phyloP scores from a whole-genome alignment of 2,329 filamentous ascomycete genomes.

The Alternaria postmessia region DNA sequence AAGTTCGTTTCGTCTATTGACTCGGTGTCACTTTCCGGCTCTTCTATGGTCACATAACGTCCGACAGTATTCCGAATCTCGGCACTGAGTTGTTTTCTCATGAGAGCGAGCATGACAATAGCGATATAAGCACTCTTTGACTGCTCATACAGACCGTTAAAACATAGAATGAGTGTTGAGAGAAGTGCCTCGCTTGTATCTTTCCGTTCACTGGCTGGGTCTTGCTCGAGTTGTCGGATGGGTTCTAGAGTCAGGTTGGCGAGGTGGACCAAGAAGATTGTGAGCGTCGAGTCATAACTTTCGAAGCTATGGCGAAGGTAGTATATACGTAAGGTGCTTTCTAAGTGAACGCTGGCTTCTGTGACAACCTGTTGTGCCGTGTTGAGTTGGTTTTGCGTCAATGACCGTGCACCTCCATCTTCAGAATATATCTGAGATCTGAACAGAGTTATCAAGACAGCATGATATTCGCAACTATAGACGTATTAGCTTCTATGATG shows the following conservation, averaged over 20 bases:
- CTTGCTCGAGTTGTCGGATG: conserved; percentile 5
- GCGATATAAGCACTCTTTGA: conserved; percentile 10
- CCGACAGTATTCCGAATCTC: conserved; percentile 4
- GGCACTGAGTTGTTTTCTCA: conserved; percentile 10
- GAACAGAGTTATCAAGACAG: conserved; percentile 9
- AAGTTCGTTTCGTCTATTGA: not conserved
- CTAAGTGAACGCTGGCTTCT: conserved; percentile 8
- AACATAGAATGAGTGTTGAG: conserved; percentile 22
- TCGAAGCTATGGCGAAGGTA: conserved; percentile 20
- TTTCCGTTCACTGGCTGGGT: not conserved
- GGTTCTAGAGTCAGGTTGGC: conserved; percentile 12
- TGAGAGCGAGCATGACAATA: conserved; percentile 3
- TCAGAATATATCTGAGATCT: conserved; percentile 1
- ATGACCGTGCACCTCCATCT: not conserved
- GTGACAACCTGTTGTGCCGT: not conserved
- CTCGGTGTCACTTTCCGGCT: not conserved
- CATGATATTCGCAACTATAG: conserved; percentile 4
- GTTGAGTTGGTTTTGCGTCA: conserved; percentile 1
- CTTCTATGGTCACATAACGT: not conserved
- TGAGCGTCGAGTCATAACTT: conserved; percentile 7
- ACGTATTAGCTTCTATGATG: not conserved
- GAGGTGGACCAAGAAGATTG: conserved; percentile 18
- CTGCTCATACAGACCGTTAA: conserved; percentile 20
- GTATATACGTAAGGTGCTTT: conserved; percentile 16
- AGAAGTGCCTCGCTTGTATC: conserved; percentile 12